Conservation (phyloP, 108 stramenopile genomes). For the Craspedostauros australis region DNA sequence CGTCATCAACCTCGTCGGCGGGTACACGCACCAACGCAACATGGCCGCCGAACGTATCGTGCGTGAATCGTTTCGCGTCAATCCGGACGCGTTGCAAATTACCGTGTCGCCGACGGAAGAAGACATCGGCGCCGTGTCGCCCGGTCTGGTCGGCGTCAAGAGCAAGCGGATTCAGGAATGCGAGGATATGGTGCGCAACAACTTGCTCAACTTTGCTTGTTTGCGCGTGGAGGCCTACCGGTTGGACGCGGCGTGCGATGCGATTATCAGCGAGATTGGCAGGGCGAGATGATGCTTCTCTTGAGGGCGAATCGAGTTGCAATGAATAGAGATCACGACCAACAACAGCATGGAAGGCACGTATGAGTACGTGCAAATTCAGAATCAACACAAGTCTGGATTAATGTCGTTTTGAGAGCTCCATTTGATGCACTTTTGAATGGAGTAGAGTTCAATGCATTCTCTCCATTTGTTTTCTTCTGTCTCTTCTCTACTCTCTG, state of each 20-base stretch:
- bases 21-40: conserved; percentile 68
- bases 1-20: conserved; percentile 74
- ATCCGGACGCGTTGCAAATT: conserved; percentile 55
- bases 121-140: conserved; percentile 43
- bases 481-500: no score
- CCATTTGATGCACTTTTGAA: no score
- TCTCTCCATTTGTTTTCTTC: no score
- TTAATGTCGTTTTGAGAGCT: no score
- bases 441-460: no score
- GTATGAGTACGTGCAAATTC: no score
- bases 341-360: no score
- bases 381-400: no score
- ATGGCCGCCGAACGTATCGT: conserved; percentile 74
- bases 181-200: conserved; percentile 66
- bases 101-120: conserved; percentile 54
- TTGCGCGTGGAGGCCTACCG: conserved; percentile 55
- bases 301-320: no score
- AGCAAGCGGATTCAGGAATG: conserved; percentile 49
- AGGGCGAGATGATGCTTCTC: no score
- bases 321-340: no score
- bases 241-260: conserved; percentile 43
- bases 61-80: conserved; percentile 54
- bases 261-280: conserved; percentile 43
- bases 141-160: conserved; percentile 44
- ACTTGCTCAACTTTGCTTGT: conserved; percentile 50